A percentile compares a stretch with the other conserved stretches of the same genome.
Evolutionary conservation across 1,139 yeast genomes (phyloP).

Genomic region (Geotrichum carabidarum): DNA sequence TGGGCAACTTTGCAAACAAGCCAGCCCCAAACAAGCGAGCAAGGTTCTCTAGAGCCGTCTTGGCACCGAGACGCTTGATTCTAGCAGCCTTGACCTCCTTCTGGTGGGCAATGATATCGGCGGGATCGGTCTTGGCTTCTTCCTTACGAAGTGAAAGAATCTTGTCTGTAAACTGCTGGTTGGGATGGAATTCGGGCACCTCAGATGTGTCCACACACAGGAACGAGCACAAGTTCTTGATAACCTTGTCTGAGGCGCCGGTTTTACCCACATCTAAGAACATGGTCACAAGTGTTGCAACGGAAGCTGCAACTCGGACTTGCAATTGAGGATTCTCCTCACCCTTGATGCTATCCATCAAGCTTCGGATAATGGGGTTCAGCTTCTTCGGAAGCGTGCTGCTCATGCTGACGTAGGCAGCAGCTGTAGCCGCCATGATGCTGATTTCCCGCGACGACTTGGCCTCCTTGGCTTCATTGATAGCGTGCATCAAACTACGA

Average conservation of each 20-base stretch:
- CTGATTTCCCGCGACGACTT: conserved; percentile 53
- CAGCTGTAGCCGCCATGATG: conserved; percentile 73
- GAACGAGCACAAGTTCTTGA: conserved; percentile 87
- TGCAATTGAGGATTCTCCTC: conserved; percentile 69
- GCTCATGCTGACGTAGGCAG: conserved; percentile 48
- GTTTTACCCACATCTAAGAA: conserved; percentile 54
- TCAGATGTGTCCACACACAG: conserved; percentile 93
- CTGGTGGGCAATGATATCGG: conserved; percentile 60
- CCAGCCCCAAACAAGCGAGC: conserved; percentile 46
- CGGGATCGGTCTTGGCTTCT: conserved; percentile 64
- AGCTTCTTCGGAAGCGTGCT: conserved; percentile 69
- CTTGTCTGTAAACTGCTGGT: conserved; percentile 50
- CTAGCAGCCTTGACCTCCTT: conserved; percentile 66
- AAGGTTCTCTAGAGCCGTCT: conserved; percentile 57
- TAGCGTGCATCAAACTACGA: conserved; percentile 58
- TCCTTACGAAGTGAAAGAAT: conserved; percentile 78
- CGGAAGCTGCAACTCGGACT: conserved; percentile 61
- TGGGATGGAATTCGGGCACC: conserved; percentile 85
- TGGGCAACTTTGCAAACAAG: conserved; percentile 61
- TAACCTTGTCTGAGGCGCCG: conserved; percentile 79
- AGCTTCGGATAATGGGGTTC: conserved; percentile 79
- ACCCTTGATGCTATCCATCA: conserved; percentile 87
- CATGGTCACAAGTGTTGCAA: conserved; percentile 57
- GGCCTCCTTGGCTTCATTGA: conserved; percentile 62
- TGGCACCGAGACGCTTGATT: conserved; percentile 79